These are phyloP conservation scores for Leishmania gerbilli DNA, from an alignment of 208 protist species.

Conservation along the genomic window DNA sequence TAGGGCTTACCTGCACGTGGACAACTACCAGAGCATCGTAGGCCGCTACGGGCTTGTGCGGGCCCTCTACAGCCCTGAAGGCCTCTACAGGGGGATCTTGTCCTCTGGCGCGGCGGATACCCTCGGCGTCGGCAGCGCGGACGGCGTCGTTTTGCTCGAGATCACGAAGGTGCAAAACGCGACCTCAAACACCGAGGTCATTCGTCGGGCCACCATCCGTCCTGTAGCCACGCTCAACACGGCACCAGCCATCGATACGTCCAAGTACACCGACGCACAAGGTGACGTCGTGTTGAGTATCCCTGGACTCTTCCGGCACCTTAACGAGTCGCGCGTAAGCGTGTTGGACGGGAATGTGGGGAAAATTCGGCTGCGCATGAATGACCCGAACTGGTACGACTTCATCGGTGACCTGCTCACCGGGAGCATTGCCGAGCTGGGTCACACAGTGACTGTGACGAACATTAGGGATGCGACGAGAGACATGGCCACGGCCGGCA, in stretches of 20 bases:
- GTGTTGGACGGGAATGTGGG: conserved; percentile 11
- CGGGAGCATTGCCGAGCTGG: background rate
- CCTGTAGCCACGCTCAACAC: conserved; percentile 32
- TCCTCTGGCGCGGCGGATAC: conserved; percentile 31
- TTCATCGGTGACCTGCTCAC: conserved; percentile 10
- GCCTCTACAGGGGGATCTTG: conserved; percentile 48
- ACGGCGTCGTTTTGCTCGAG: conserved; percentile 13
- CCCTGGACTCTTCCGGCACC: conserved; percentile 10
- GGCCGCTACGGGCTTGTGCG: conserved; percentile 41
- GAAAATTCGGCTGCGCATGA: conserved; percentile 12
- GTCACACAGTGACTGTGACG: conserved; percentile 5
- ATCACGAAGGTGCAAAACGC: background rate
- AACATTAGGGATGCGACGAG: conserved; percentile 28
- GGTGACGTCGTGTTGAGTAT: conserved; percentile 25
- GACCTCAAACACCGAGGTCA: background rate
- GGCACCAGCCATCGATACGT: conserved; percentile 18
- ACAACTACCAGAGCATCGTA: conserved; percentile 15
- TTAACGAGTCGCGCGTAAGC: conserved; percentile 18
- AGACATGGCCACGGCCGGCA: conserved; percentile 41
- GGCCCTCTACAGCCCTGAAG: conserved; percentile 42
- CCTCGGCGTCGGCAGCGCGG: conserved; percentile 18
- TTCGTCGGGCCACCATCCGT: conserved; percentile 1
- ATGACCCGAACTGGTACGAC: background rate
- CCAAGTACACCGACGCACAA: conserved; percentile 24
- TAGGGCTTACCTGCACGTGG: conserved; percentile 36